Conservation (phyloP, 2,329 filamentous ascomycete genomes). For the Phialophora expanda region DNA sequence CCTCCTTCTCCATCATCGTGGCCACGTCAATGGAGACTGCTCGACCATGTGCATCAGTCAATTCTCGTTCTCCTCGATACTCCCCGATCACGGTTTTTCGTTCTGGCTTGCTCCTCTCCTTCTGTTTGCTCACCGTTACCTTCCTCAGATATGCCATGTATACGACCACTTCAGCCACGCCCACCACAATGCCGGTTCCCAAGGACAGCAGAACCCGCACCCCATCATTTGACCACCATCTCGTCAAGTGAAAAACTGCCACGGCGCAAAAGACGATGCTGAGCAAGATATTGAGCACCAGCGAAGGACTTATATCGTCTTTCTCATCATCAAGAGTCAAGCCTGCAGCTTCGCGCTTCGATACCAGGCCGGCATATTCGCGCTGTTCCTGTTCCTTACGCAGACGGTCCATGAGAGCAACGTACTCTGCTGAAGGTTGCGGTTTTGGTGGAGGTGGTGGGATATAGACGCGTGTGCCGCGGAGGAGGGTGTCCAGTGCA, state of each 20-base stretch:
- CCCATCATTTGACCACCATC: constrained; percentile 39
- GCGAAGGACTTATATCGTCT: constrained; percentile 51
- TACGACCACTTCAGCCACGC: constrained; percentile 54
- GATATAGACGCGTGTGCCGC: constrained; percentile 72
- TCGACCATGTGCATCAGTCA: background rate
- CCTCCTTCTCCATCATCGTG: constrained; percentile 40
- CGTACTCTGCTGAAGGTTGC: constrained; percentile 81
- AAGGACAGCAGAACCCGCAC: constrained; percentile 49
- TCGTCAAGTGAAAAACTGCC: constrained; percentile 51
- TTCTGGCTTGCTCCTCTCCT: constrained; percentile 48
- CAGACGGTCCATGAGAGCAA: constrained; percentile 83
- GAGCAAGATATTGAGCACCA: constrained; percentile 88
- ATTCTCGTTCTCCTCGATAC: constrained; percentile 26
- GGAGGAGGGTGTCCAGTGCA: constrained; percentile 72
- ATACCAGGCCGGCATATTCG: constrained; percentile 75
- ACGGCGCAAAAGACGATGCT: constrained; percentile 74
- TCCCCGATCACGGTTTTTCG: constrained; percentile 46
- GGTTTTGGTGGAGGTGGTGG: constrained; percentile 81
- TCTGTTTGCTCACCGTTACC: constrained; percentile 47
- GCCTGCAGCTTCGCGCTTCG: constrained; percentile 44
- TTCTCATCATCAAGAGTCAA: constrained; percentile 28
- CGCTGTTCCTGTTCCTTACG: constrained; percentile 81
- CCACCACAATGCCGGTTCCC: constrained; percentile 50
- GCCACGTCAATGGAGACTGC: constrained; percentile 13
- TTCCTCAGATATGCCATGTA: constrained; percentile 56